Percentiles rank a stretch among this genome's conserved stretches.
Evolutionary conservation across 306 rosid genomes (phyloP).

Genomic region (Quercus cerris): DNA sequence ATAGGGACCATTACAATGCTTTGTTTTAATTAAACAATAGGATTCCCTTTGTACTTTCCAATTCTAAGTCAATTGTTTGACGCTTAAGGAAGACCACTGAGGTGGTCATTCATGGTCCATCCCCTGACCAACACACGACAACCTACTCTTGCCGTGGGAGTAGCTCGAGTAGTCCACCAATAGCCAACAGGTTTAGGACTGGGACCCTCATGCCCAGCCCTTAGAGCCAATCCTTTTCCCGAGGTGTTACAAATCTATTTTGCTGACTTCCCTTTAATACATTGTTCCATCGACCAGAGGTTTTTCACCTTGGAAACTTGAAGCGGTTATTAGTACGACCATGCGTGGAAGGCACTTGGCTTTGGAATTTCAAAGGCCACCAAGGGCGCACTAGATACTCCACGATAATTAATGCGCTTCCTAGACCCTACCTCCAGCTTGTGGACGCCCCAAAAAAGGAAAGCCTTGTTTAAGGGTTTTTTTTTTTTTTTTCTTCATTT

Average conservation of each 20-base stretch:
- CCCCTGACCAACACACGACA: neutral
- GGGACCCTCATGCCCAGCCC: neutral
- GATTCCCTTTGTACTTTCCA: conserved; percentile 1
- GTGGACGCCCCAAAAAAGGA: no score
- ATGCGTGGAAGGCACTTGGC: no score
- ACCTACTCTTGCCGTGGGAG: neutral
- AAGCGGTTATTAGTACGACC: no score
- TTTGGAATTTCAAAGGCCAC: no score
- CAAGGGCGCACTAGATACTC: no score
- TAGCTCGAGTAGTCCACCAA: neutral
- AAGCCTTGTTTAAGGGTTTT: no score
- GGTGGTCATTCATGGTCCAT: neutral
- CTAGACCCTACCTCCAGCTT: no score
- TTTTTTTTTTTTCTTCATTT: no score
- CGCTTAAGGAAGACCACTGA: neutral
- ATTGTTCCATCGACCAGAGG: no score
- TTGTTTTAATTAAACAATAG: conserved; percentile 1
- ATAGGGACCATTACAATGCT: neutral
- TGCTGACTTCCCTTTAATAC: neutral
- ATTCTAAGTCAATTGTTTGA: neutral
- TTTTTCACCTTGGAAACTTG: no score
- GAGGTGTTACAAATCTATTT: neutral
- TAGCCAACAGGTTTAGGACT: neutral
- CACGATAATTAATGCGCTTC: no score
- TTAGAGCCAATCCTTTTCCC: neutral